Percentiles rank a stretch among this genome's conserved stretches.
phyloP scores from a whole-genome alignment of 1,284 basidiomycete genomes.

The Vanrija pseudolonga region DNA sequence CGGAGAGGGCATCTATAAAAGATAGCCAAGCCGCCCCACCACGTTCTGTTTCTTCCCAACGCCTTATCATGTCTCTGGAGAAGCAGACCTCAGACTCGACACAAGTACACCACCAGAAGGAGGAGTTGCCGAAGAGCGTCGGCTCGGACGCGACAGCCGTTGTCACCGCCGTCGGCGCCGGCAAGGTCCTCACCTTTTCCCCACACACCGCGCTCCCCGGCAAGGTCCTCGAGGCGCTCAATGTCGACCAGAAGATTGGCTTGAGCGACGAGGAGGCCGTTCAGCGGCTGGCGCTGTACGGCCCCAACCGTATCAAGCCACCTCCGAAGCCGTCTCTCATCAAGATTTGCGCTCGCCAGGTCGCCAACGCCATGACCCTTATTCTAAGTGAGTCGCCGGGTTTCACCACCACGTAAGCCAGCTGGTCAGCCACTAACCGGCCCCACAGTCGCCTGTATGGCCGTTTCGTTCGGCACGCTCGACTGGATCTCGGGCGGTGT shows the following conservation, averaged over 20 bases:
- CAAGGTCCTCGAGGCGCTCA: constrained; percentile 42
- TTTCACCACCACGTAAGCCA: neutral
- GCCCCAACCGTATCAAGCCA: constrained; percentile 48
- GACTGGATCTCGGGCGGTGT: constrained; percentile 65
- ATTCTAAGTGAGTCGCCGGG: constrained; percentile 39
- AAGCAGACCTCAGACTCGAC: too few relatives aligned
- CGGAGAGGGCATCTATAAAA: too few relatives aligned
- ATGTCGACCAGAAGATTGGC: constrained; percentile 33
- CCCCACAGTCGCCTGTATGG: constrained; percentile 57
- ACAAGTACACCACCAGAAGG: too few relatives aligned
- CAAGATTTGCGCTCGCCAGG: constrained; percentile 42
- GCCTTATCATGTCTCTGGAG: too few relatives aligned
- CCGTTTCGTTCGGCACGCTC: constrained; percentile 61
- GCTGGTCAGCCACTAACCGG: neutral
- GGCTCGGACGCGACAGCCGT: too few relatives aligned
- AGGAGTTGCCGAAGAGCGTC: too few relatives aligned
- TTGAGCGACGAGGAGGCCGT: constrained; percentile 29
- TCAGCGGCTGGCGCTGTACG: constrained; percentile 34
- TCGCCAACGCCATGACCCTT: constrained; percentile 49
- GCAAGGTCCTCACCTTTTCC: constrained; percentile 25
- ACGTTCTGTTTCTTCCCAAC: too few relatives aligned
- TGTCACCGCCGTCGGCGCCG: too few relatives aligned
- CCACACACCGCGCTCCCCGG: constrained; percentile 38
- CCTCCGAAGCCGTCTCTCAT: constrained; percentile 39
- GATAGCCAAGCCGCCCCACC: too few relatives aligned